A percentile compares a stretch with the other conserved stretches of the same genome.
Conservation (phyloP, 2,329 filamentous ascomycete genomes). For the Apiospora koreana region DNA sequence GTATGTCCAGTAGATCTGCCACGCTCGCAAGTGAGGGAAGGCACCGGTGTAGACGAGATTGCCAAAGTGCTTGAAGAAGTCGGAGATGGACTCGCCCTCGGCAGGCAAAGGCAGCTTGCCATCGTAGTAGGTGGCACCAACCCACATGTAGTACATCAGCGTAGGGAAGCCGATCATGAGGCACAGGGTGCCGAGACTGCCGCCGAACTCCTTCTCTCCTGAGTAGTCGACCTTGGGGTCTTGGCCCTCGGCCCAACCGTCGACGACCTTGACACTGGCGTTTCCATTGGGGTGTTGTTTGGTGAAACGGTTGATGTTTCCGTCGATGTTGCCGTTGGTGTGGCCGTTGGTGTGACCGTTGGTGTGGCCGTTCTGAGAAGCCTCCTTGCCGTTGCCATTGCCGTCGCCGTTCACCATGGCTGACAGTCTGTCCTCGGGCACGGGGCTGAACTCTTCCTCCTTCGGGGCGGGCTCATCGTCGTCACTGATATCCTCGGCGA, state of each 20-base stretch:
- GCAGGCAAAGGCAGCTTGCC: constrained; percentile 74
- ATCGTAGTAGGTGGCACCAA: constrained; percentile 89
- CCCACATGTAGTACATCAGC: constrained; percentile 99
- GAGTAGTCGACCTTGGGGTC: constrained; percentile 66
- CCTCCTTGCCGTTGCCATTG: constrained; percentile 19
- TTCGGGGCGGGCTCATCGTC: constrained; percentile 22
- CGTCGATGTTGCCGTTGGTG: too few species aligned
- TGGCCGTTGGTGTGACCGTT: constrained; percentile 20
- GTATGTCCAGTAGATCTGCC: constrained; percentile 94
- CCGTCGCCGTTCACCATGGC: constrained; percentile 23
- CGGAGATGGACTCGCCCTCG: constrained; percentile 64
- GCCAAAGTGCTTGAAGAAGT: constrained; percentile 73
- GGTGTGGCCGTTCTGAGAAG: constrained; percentile 16
- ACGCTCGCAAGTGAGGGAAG: constrained; percentile 79
- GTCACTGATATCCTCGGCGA: constrained; percentile 52
- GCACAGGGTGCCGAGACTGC: constrained; percentile 72
- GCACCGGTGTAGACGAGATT: constrained; percentile 79
- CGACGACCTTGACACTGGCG: constrained; percentile 39
- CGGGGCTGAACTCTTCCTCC: constrained; percentile 26
- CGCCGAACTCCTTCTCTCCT: constrained; percentile 80
- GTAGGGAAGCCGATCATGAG: constrained; percentile 95
- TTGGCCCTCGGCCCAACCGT: constrained; percentile 60
- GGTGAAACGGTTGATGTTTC: too few species aligned
- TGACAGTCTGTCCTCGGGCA: constrained; percentile 27
- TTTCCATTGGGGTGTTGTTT: constrained; percentile 27